Conservation (phyloP, 768 basidiomycete genomes). For the Amyloporia xantha region DNA sequence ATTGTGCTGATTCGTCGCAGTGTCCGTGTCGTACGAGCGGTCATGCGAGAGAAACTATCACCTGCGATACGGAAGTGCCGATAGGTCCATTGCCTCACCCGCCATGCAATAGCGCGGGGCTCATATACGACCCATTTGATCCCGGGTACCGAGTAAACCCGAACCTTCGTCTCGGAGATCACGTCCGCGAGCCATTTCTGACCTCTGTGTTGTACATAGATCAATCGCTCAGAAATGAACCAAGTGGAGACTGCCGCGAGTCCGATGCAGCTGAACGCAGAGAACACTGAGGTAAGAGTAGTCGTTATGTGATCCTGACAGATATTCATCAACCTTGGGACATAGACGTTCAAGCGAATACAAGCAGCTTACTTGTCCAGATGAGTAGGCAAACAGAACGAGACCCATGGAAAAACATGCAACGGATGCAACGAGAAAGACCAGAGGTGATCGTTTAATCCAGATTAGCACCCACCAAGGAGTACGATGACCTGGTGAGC, state of each 20-base stretch:
- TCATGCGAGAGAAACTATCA: constrained; percentile 12
- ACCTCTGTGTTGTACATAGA: constrained; percentile 55
- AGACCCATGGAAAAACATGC: constrained; percentile 78
- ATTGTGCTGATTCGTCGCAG: neutral
- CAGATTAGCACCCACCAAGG: constrained; percentile 83
- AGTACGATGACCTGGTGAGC: constrained; percentile 68
- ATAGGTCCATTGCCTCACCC: constrained; percentile 12
- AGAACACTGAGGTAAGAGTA: constrained; percentile 70
- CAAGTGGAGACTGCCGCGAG: constrained; percentile 65
- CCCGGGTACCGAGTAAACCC: constrained; percentile 16
- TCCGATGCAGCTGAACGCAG: constrained; percentile 66
- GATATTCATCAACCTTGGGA: constrained; percentile 1
- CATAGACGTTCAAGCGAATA: neutral
- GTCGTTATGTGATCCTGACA: constrained; percentile 52
- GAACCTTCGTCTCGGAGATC: constrained; percentile 23
- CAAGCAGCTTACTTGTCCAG: constrained; percentile 44
- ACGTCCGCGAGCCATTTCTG: constrained; percentile 67
- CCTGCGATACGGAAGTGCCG: constrained; percentile 12
- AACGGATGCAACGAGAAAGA: constrained; percentile 79
- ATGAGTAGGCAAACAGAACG: constrained; percentile 72
- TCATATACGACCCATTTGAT: constrained; percentile 20
- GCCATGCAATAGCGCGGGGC: constrained; percentile 15
- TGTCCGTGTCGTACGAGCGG: constrained; percentile 9
- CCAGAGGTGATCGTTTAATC: constrained; percentile 80
- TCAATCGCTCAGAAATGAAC: constrained; percentile 67